Evolutionary conservation across 176 grass and related monocot species (phyloP).

Genomic region (sorghum (Sorghum bicolor)): DNA sequence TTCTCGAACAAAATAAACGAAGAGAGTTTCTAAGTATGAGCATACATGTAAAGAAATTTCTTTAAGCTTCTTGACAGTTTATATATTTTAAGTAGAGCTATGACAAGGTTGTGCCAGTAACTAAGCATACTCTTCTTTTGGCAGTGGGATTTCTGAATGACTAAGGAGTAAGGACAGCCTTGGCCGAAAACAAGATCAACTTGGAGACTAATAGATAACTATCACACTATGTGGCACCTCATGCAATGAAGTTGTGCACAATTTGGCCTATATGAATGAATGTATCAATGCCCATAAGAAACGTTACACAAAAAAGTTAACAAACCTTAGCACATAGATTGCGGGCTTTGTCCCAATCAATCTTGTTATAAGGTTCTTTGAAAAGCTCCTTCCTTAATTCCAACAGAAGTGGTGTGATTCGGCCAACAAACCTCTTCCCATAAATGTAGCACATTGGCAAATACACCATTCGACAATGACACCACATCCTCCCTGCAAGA

Average conservation of each 20-base stretch:
- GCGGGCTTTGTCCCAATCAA: conserved; percentile 91
- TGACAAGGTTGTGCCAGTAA: neutral
- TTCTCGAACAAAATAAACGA: neutral
- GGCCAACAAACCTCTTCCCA: conserved; percentile 85
- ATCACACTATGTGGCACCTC: neutral
- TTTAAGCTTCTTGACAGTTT: conserved; percentile 1
- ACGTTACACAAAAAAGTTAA: neutral
- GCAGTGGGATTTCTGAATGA: neutral
- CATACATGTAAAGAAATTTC: neutral
- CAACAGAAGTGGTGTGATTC: conserved; percentile 57
- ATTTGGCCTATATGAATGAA: neutral
- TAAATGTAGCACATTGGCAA: conserved; percentile 95
- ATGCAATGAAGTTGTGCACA: neutral
- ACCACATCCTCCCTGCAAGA: conserved; percentile 87
- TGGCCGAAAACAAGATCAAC: neutral
- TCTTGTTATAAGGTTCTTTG: conserved; percentile 46
- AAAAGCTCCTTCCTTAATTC: conserved; percentile 83
- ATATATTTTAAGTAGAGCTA: neutral
- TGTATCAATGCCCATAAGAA: conserved; percentile 7
- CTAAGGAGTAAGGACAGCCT: neutral
- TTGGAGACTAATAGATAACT: neutral
- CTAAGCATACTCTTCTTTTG: neutral
- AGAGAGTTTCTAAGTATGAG: neutral
- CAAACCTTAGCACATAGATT: conserved; percentile 96
- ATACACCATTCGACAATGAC: conserved; percentile 96